Evolutionary conservation across 331 rosid species (phyloP).

Genomic region (Ulmus americana): DNA sequence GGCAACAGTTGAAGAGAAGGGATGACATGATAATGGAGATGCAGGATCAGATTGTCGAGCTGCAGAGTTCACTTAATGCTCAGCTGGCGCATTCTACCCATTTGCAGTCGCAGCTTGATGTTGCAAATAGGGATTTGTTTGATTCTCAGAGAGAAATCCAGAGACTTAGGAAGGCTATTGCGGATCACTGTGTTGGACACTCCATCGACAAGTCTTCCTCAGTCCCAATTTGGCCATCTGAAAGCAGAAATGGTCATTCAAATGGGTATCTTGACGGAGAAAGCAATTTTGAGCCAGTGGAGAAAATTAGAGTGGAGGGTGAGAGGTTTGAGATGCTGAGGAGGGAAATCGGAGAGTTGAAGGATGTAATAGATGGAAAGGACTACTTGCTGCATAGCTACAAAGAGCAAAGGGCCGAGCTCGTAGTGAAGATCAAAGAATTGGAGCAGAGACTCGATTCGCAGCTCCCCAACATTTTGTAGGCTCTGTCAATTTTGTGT

Average conservation of each 20-base stretch:
- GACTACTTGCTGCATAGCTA: conserved; percentile 79
- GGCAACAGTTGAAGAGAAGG: conserved; percentile 90
- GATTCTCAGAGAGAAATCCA: conserved; percentile 82
- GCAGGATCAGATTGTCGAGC: conserved; percentile 88
- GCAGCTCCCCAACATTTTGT: conserved; percentile 90
- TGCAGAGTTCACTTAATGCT: conserved; percentile 64
- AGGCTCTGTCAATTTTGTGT: conserved; percentile 52
- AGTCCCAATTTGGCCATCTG: conserved; percentile 37
- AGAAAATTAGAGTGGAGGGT: conserved; percentile 46
- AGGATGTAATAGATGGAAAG: conserved; percentile 84
- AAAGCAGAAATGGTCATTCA: conserved; percentile 46
- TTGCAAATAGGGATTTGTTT: conserved; percentile 65
- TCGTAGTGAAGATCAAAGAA: conserved; percentile 62
- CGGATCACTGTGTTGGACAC: conserved; percentile 78
- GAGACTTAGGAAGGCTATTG: conserved; percentile 84
- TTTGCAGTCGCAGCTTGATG: conserved; percentile 76
- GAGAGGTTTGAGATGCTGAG: conserved; percentile 72
- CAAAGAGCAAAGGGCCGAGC: conserved; percentile 83
- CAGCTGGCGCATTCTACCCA: conserved; percentile 67
- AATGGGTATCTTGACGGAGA: conserved; percentile 57
- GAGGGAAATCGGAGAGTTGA: conserved; percentile 82
- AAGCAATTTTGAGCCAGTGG: conserved; percentile 40
- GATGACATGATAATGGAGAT: conserved; percentile 93
- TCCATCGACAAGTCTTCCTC: conserved; percentile 42
- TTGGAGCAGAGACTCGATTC: conserved; percentile 83